Percentiles rank a stretch among this genome's conserved stretches.
Conservation (phyloP, 257 asterid genomes). For the Dorcoceras hygrometricum region DNA sequence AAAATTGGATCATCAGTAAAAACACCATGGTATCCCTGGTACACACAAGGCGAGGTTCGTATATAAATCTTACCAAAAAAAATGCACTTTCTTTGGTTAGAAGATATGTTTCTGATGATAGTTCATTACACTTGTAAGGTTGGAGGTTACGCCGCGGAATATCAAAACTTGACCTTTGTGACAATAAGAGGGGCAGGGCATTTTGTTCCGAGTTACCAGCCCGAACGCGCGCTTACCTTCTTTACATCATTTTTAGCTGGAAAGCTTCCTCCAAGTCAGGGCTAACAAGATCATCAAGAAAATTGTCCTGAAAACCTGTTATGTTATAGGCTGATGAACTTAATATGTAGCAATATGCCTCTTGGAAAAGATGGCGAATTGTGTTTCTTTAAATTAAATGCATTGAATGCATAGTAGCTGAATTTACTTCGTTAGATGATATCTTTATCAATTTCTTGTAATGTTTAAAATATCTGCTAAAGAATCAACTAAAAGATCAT, state of each 20-base stretch:
- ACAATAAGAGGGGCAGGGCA: constrained; percentile 42
- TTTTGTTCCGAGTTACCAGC: constrained; percentile 39
- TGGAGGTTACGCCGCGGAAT: constrained; percentile 34
- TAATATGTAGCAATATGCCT: neutral
- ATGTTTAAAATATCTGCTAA: neutral
- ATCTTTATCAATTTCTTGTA: neutral
- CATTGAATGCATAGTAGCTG: neutral
- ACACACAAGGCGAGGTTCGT: constrained; percentile 35
- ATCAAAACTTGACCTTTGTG: constrained; percentile 34
- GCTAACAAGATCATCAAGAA: neutral
- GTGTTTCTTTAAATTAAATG: neutral
- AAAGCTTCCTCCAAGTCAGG: constrained; percentile 25
- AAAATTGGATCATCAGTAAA: constrained; percentile 32
- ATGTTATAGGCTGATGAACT: neutral
- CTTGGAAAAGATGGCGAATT: neutral
- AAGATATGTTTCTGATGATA: neutral
- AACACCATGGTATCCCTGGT: constrained; percentile 50
- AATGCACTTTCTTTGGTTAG: neutral
- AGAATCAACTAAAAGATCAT: too few species aligned
- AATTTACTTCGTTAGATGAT: too few species aligned
- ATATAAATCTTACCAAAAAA: neutral
- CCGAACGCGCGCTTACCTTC: constrained; percentile 29
- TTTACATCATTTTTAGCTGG: constrained; percentile 31
- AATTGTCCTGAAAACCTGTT: neutral
- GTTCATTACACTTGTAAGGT: constrained; percentile 20